Conservation (phyloP, 768 basidiomycete species). For the Scleroderma bovista region DNA sequence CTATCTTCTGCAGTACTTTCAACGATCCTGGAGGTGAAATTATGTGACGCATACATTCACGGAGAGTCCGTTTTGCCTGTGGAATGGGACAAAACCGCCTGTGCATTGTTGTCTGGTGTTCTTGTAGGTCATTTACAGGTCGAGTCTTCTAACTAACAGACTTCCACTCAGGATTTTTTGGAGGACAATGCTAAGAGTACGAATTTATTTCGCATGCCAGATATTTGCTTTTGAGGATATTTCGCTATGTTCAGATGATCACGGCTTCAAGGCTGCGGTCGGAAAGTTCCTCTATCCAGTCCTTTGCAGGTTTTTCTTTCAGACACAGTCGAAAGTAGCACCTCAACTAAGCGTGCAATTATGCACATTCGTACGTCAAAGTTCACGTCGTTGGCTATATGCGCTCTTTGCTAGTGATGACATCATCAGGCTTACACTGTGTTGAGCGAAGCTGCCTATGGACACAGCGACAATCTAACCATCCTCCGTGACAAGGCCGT, state of each 20-base stretch:
- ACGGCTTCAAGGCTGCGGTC: conserved; percentile 16
- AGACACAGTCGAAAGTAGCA: conserved; percentile 11
- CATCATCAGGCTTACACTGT: conserved; percentile 45
- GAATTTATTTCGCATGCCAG: not conserved
- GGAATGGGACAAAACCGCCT: conserved; percentile 43
- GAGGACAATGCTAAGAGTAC: conserved; percentile 18
- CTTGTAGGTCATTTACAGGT: conserved; percentile 30
- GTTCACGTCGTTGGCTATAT: conserved; percentile 21
- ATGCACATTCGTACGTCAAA: conserved; percentile 18
- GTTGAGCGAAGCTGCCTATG: conserved; percentile 42
- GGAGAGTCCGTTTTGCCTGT: conserved; percentile 16
- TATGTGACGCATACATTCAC: conserved; percentile 22
- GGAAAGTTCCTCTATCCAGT: conserved; percentile 26
- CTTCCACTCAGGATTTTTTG: conserved; percentile 15
- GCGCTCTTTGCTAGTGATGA: conserved; percentile 20
- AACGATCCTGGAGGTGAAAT: conserved; percentile 34
- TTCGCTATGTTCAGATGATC: conserved; percentile 10
- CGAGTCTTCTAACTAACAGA: conserved; percentile 9
- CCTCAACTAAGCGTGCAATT: conserved; percentile 20
- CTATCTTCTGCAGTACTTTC: conserved; percentile 38
- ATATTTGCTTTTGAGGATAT: not conserved
- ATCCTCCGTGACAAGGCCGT: conserved; percentile 39
- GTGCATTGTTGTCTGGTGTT: conserved; percentile 48
- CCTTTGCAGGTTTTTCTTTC: conserved; percentile 36
- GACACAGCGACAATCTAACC: conserved; percentile 37